These are phyloP conservation scores for Rhodotorula sp. DNA, from an alignment of 1,284 basidiomycete genomes.

Conservation along the genomic window DNA sequence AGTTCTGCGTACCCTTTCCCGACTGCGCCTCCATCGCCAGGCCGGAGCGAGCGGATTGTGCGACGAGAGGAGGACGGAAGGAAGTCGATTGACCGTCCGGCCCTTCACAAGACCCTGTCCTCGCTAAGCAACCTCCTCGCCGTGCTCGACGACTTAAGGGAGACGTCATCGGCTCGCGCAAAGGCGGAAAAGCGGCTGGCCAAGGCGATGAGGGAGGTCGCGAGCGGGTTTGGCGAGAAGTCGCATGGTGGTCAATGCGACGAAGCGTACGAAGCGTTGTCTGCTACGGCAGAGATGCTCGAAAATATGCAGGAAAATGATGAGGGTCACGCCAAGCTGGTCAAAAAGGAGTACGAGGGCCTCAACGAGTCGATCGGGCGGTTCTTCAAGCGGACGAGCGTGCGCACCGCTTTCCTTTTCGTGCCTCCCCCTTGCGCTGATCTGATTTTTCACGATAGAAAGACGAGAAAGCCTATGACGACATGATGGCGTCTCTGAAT, in stretches of 20 bases:
- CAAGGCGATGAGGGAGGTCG: constrained; percentile 22
- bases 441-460: constrained; percentile 10
- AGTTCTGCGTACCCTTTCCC: constrained; percentile 17
- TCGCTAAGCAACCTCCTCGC: constrained; percentile 19
- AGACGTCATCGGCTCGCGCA: not conserved
- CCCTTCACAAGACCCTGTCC: constrained; percentile 22
- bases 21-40: not conserved
- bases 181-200: constrained; percentile 21
- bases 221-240: constrained; percentile 8
- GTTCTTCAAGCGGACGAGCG: constrained; percentile 30
- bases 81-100: constrained; percentile 17
- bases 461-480: constrained; percentile 33
- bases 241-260: not conserved
- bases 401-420: not conserved
- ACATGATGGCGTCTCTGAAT: constrained; percentile 24
- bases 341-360: constrained; percentile 31
- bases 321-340: constrained; percentile 13
- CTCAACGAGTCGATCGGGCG: constrained; percentile 13
- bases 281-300: constrained; percentile 3
- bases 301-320: constrained; percentile 22
- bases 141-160: constrained; percentile 26
- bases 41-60: not conserved
- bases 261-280: constrained; percentile 13
- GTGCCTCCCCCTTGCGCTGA: not conserved
- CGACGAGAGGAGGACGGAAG: too few species aligned